These are phyloP conservation scores for Brassica rapa DNA, from an alignment of 345 rosid species.

Conservation along the genomic window DNA sequence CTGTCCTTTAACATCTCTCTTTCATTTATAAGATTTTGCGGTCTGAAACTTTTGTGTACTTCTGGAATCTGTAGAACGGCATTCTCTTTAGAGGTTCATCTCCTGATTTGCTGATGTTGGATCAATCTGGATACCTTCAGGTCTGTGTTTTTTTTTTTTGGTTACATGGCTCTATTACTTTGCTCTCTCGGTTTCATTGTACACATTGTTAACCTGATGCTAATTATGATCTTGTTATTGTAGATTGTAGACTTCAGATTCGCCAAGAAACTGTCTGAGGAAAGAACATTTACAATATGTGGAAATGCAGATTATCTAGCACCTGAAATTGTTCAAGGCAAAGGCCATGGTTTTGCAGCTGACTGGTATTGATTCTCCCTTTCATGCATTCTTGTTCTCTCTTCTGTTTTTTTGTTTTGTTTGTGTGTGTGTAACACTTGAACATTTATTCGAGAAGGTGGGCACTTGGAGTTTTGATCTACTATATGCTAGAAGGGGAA, in stretches of 20 bases:
- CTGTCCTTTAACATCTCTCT: conserved; percentile 7
- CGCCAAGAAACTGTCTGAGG: conserved; percentile 65
- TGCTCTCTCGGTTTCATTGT: neutral
- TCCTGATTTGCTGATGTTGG: conserved; percentile 82
- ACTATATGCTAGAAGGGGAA: conserved; percentile 77
- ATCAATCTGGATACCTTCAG: conserved; percentile 78
- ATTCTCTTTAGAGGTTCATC: conserved; percentile 89
- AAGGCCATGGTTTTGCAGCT: conserved; percentile 79
- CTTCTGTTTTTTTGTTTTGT: neutral
- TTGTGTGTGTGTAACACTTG: neutral
- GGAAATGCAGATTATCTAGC: conserved; percentile 86
- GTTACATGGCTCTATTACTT: conserved; percentile 10
- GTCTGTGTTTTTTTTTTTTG: conserved; percentile 40
- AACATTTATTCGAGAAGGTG: conserved; percentile 52
- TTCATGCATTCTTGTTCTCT: neutral
- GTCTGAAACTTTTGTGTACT: conserved; percentile 8
- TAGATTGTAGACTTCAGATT: conserved; percentile 90
- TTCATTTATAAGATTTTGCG: neutral
- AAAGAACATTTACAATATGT: conserved; percentile 81
- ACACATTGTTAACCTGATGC: neutral
- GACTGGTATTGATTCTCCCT: conserved; percentile 61
- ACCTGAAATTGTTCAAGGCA: conserved; percentile 91
- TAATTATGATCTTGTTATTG: conserved; percentile 11
- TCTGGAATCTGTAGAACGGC: conserved; percentile 57
- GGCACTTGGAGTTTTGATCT: conserved; percentile 87